Evolutionary conservation across 106 monocot genomes (phyloP), one percentile per base, ranked within the genome.

Genomic region (Platanthera zijinensis): DNA sequence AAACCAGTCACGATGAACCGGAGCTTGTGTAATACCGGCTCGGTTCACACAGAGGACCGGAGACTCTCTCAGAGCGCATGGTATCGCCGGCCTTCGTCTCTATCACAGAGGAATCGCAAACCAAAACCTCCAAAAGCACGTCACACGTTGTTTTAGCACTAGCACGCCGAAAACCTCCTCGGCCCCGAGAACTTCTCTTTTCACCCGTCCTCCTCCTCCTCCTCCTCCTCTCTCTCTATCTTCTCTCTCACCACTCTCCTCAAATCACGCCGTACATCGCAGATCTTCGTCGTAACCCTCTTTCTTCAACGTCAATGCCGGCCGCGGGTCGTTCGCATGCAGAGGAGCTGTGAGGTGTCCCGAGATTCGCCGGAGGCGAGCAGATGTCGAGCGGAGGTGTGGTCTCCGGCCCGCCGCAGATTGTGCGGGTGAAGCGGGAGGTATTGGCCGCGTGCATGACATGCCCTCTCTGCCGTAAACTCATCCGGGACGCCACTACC

Each of bases 401-500:
- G 72, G 73, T 47, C 5, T 18, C 47, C 46, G 46, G 18, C 30
- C 48, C 76, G 63, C 62, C 69, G 53, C 56, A 72, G 73, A 76
- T 85, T 59, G 92, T 86, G 76, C 87, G 77, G 78, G 92, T 92
- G 80, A 82, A 75, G 83, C 71, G 86, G 76, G 87, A 89, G 76
- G 61, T 88, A 0, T 78, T 95, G 53, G 75, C 69, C 13, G 46
- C 81, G 46, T 88, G 89, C 81, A 78, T 95, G 84, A 92, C 89
- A 82, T 95, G 92, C 73, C 86, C 86, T 13, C 82, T 95, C 61
- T 92, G 95, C 80, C 70, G 84, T 50, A 88, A 85, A 84, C 88
- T 95, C 28, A 77, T 95, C 77, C 59, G 77, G 30, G 90, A 92
- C 57, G 95, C 95, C 75, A 95, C 95, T 82, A 95, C 95, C 86